Evolutionary conservation across 2,329 filamentous ascomycete species (phyloP).

Genomic region (Botrytis tulipae): DNA sequence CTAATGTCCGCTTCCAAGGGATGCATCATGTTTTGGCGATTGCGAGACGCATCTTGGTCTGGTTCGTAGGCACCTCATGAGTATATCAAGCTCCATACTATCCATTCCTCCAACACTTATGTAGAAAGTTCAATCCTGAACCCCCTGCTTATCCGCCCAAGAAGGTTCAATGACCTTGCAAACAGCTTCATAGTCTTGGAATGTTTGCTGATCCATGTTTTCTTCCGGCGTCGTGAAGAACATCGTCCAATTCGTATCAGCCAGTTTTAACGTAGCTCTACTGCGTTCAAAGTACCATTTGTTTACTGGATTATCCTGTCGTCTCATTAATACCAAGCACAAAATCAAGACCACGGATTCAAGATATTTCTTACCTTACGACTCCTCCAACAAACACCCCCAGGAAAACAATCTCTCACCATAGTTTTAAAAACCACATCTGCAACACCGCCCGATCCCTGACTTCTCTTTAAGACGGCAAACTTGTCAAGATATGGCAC

Average conservation of each 20-base stretch:
- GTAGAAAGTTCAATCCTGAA: constrained; percentile 50
- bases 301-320: constrained; percentile 87
- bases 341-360: background rate
- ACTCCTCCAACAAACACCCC: constrained; percentile 86
- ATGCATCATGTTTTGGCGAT: background rate
- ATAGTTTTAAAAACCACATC: constrained; percentile 97
- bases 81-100: background rate
- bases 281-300: constrained; percentile 99
- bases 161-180: constrained; percentile 63
- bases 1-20: background rate
- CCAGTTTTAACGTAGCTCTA: constrained; percentile 76
- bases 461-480: constrained; percentile 81
- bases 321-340: background rate
- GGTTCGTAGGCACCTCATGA: background rate
- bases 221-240: constrained; percentile 87
- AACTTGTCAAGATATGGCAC: constrained; percentile 98
- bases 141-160: constrained; percentile 59
- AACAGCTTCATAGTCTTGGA: constrained; percentile 72
- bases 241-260: constrained; percentile 90
- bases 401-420: constrained; percentile 83
- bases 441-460: constrained; percentile 88
- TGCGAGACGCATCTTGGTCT: too few species aligned
- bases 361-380: constrained; percentile 41
- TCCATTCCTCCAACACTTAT: background rate
- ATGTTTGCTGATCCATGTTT: constrained; percentile 52